phyloP scores from a whole-genome alignment of 163 green algal genomes.

The Chlorella variabilis region DNA sequence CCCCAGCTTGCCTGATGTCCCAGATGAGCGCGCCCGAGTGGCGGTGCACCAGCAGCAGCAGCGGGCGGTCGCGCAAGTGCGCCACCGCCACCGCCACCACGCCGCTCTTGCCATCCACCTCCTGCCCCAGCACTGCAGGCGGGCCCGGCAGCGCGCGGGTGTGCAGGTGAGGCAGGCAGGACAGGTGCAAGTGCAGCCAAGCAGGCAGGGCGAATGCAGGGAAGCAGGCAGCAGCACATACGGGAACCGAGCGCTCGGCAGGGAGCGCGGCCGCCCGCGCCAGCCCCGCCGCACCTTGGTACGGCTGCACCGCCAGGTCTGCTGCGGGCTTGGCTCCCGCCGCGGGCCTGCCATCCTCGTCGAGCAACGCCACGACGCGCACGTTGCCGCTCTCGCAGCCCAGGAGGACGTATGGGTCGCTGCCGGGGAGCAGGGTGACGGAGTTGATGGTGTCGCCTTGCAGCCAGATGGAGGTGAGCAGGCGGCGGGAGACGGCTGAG shows the following conservation, averaged over 20 bases:
- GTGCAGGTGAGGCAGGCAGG: background rate
- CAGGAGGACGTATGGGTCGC: conserved; percentile 75
- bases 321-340: conserved; percentile 36
- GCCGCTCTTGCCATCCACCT: conserved; percentile 47
- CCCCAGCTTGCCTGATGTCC: conserved; percentile 58
- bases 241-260: background rate
- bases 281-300: conserved; percentile 52
- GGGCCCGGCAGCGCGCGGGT: background rate
- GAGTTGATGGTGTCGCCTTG: conserved; percentile 48
- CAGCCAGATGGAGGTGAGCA: conserved; percentile 50
- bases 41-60: conserved; percentile 62
- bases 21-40: conserved; percentile 60
- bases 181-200: background rate
- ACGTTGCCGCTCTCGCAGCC: conserved; percentile 70
- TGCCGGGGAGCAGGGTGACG: conserved; percentile 39
- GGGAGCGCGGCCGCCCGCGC: background rate
- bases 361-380: conserved; percentile 61
- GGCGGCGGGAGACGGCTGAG: conserved; percentile 24
- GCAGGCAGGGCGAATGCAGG: background rate
- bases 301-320: conserved; percentile 57
- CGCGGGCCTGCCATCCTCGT: conserved; percentile 36
- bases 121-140: conserved; percentile 55
- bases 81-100: conserved; percentile 49
- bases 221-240: background rate
- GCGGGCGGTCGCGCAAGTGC: conserved; percentile 24